phyloP scores from a whole-genome alignment of 805 yeast species.

The Pichia heedii region DNA sequence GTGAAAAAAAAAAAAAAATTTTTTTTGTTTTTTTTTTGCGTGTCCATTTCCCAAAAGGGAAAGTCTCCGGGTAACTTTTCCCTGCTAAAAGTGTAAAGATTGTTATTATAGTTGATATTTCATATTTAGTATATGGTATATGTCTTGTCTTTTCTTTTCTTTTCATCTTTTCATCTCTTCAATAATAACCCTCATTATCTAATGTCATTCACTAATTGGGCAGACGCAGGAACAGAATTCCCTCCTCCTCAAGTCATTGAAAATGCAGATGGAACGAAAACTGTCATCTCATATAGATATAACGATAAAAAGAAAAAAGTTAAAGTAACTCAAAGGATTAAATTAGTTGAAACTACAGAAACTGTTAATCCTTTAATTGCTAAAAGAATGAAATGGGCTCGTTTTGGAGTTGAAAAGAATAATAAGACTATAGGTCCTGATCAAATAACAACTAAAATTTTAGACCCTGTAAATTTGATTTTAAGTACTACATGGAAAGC shows the following conservation, averaged over 20 bases:
- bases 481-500: conserved; percentile 73
- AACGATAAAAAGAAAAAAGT: conserved; percentile 77
- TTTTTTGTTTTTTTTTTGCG: no score
- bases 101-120: no score
- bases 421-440: conserved; percentile 78
- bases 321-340: conserved; percentile 79
- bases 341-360: conserved; percentile 67
- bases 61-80: no score
- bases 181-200: no score
- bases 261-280: conserved; percentile 84
- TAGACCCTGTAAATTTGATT: conserved; percentile 71
- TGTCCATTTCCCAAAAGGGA: no score
- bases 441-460: conserved; percentile 77
- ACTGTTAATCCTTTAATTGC: conserved; percentile 81
- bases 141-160: no score
- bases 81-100: no score
- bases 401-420: conserved; percentile 73
- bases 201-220: conserved; percentile 38
- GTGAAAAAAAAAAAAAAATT: neutral
- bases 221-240: conserved; percentile 60
- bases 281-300: conserved; percentile 67
- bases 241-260: conserved; percentile 66
- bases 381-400: conserved; percentile 77
- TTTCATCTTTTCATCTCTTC: no score
- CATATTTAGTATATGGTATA: no score